These are phyloP conservation scores for Pythium oligandrum DNA, from an alignment of 352 stramenopile species.

Conservation along the genomic window DNA sequence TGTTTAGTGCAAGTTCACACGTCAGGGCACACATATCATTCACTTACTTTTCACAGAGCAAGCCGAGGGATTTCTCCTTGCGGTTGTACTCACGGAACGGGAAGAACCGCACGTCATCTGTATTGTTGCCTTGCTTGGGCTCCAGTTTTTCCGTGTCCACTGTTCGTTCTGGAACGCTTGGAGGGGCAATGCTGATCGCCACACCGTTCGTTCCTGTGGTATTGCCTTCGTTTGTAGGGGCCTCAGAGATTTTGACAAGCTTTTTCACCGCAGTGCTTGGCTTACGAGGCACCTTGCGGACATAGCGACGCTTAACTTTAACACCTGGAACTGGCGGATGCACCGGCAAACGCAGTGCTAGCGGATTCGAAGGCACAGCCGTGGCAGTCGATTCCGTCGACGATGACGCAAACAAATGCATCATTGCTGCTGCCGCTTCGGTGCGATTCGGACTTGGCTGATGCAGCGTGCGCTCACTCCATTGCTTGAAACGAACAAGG, in stretches of 20 bases:
- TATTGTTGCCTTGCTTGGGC: slow-evolving; percentile 10
- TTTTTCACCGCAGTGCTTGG: slow-evolving; percentile 35
- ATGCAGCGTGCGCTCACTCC: slow-evolving; percentile 24
- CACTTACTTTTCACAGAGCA: slow-evolving; percentile 84
- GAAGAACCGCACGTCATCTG: slow-evolving; percentile 34
- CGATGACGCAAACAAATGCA: slow-evolving; percentile 62
- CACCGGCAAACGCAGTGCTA: slow-evolving; percentile 7
- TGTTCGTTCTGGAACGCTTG: too few relatives aligned
- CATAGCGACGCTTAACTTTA: slow-evolving; percentile 61
- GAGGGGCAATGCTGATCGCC: background rate
- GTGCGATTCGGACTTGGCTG: slow-evolving; percentile 76
- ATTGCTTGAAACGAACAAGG: background rate
- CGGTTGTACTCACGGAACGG: slow-evolving; percentile 84
- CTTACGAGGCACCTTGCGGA: slow-evolving; percentile 42
- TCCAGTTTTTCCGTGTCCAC: background rate
- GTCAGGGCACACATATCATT: background rate
- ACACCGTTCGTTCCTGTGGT: slow-evolving; percentile 1
- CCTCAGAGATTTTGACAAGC: slow-evolving; percentile 25
- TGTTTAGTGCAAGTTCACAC: background rate
- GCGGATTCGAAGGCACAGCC: slow-evolving; percentile 1
- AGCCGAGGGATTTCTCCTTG: slow-evolving; percentile 82
- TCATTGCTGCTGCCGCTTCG: slow-evolving; percentile 73
- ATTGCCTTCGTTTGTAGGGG: slow-evolving; percentile 12
- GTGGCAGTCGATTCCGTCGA: slow-evolving; percentile 14
- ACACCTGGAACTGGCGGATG: slow-evolving; percentile 15